These are phyloP conservation scores for Xylaria flabelliformis DNA, from an alignment of 495 filamentous ascomycete species.

Conservation along the genomic window DNA sequence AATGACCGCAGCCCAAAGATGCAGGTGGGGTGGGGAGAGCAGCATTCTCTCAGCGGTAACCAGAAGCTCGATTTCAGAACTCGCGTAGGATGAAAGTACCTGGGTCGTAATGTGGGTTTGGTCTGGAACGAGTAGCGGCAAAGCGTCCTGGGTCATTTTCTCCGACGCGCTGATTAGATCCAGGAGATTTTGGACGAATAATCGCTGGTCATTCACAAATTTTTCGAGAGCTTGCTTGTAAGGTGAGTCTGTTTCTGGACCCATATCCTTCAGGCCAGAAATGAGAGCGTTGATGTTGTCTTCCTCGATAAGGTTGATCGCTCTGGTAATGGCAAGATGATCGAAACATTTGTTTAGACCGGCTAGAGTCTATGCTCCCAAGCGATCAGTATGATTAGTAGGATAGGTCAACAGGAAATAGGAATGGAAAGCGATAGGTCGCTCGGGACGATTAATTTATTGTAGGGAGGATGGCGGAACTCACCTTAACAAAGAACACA, in stretches of 20 bases:
- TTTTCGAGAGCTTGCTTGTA: background rate
- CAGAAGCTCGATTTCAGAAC: conserved; percentile 14
- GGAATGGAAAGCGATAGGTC: background rate
- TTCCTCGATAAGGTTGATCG: background rate
- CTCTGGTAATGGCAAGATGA: background rate
- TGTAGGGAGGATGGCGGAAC: too few species aligned
- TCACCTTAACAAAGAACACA: conserved; percentile 1
- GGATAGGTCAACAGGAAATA: background rate
- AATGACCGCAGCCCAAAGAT: background rate
- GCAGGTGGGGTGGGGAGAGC: background rate
- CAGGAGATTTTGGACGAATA: background rate
- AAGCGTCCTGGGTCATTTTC: background rate
- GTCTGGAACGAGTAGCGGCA: background rate
- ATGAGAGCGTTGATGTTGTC: background rate
- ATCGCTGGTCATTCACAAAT: background rate
- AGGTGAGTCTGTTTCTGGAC: background rate
- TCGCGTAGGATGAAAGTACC: background rate
- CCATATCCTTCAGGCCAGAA: background rate
- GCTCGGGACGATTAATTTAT: background rate
- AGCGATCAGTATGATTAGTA: background rate
- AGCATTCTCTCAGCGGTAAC: conserved; percentile 5
- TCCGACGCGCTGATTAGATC: background rate
- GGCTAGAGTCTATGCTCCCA: background rate
- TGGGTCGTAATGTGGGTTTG: background rate
- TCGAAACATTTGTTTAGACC: background rate